A percentile compares a stretch with the other conserved stretches of the same genome.
Evolutionary conservation across 2,329 filamentous ascomycete genomes (phyloP).

Genomic region (Fusarium zealandicum): DNA sequence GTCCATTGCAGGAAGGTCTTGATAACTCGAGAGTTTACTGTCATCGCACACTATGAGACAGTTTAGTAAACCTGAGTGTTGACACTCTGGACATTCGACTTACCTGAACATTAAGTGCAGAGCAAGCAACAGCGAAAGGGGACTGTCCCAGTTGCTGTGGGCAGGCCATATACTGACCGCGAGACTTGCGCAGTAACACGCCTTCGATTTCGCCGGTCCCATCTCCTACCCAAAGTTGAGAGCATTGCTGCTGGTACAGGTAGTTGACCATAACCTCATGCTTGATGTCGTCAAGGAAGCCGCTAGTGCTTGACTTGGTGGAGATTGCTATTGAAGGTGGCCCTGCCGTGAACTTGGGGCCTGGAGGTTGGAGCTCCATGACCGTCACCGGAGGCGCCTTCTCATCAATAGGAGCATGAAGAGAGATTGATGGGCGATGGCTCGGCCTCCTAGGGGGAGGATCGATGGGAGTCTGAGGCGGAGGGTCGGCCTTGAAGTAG

Average conservation of each 20-base stretch:
- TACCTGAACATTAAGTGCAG: conserved; percentile 75
- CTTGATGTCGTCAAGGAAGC: conserved; percentile 74
- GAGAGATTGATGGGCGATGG: conserved; percentile 32
- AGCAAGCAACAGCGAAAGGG: conserved; percentile 68
- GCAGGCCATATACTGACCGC: conserved; percentile 75
- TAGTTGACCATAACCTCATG: conserved; percentile 87
- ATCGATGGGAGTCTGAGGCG: conserved; percentile 22
- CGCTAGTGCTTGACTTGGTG: conserved; percentile 51
- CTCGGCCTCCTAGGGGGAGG: conserved; percentile 26
- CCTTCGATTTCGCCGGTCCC: conserved; percentile 73
- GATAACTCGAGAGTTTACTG: conserved; percentile 80
- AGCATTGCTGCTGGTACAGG: conserved; percentile 80
- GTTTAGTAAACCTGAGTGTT: neutral
- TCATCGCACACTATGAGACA: conserved; percentile 73
- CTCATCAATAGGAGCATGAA: conserved; percentile 45
- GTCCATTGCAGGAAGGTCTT: conserved; percentile 79
- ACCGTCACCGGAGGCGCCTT: conserved; percentile 48
- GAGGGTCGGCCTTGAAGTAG: conserved; percentile 64
- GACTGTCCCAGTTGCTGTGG: conserved; percentile 70
- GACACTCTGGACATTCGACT: conserved; percentile 27
- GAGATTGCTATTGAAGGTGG: conserved; percentile 62
- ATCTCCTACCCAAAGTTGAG: conserved; percentile 76
- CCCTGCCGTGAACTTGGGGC: conserved; percentile 57
- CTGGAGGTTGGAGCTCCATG: conserved; percentile 58
- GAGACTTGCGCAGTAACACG: conserved; percentile 72